Conservation (phyloP, 768 basidiomycete species). For the Kwoniella mangroviensis region DNA sequence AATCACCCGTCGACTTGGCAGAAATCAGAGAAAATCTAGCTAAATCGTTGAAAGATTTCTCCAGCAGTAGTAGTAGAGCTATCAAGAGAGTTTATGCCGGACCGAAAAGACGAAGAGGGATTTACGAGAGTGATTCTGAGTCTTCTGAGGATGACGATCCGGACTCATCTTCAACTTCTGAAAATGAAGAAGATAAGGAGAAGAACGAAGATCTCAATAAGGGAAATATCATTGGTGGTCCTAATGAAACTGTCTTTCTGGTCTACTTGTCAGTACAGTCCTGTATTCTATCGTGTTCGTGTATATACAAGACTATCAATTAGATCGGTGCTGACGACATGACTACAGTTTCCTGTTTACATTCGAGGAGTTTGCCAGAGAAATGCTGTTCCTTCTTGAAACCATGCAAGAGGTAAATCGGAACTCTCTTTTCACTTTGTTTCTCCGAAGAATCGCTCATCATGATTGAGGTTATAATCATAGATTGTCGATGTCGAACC, state of each 20-base stretch:
- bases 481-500: constrained; percentile 36
- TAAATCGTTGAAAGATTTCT: constrained; percentile 45
- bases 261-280: constrained; percentile 80
- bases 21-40: constrained; percentile 42
- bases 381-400: constrained; percentile 78
- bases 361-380: constrained; percentile 87
- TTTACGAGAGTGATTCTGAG: constrained; percentile 26
- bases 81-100: constrained; percentile 71
- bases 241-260: constrained; percentile 81
- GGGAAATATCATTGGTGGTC: constrained; percentile 36
- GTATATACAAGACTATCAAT: background rate
- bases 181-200: background rate
- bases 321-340: background rate
- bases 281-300: background rate
- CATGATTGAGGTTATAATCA: too few relatives aligned
- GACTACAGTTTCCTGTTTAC: constrained; percentile 88
- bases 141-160: background rate
- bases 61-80: constrained; percentile 72
- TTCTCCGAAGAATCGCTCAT: too few relatives aligned
- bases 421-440: too few relatives aligned
- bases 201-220: constrained; percentile 20
- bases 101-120: constrained; percentile 39
- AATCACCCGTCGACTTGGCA: constrained; percentile 23
- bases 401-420: constrained; percentile 72
- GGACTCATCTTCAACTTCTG: background rate